Evolutionary conservation across 345 rosid species (phyloP), one percentile per base, ranked within the genome.

Genomic region (Bretschneidera sinensis): DNA sequence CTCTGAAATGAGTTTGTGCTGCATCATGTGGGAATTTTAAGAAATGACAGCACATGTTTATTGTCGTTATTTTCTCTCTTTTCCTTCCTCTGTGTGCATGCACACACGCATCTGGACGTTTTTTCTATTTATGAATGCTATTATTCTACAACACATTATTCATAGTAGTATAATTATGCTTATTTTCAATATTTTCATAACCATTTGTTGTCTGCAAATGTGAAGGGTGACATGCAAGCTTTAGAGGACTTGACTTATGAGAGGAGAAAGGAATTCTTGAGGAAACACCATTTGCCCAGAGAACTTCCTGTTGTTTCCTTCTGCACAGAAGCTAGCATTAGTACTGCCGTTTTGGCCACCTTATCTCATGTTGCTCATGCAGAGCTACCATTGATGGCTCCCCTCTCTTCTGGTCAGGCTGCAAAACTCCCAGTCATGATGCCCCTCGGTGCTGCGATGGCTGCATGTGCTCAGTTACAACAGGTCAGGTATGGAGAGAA

Each of bases 361-460:
- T 65, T 94, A 34, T 88, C 96, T 56, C 99, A 74, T 9, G 95
- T 94, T 11, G 95, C 99, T 63, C 96, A 94, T 50, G 97, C 96
- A 0, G 97, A 94, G 50, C 78, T 94, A 4, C 94, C 97, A 4
- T 54, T 77, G 49, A 61, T 55, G 57, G 43, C 67, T 25, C 67
- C 84, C 51, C 64, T 79, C 43, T 75, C 77, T 1, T 50, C 81
- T 7, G 85, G 82, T 23, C 74, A 83, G 61, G 70, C 86, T 0
- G 51, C 97, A 5, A 84, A 84, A 71, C 81, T 94, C 22, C 97
- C 97, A 0, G 95, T 94, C 52, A 81, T 94, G 21, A 82, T 88
- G 66, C 99, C 95, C 21, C 86, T 94, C 0, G 89, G 95, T 55
- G 99, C 99, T 55, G 96, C 88, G 34, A 94, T 90, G 96, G 95